Percentiles rank a stretch among this genome's conserved stretches.
Conservation (phyloP, 163 green algal species). For the Trebouxiophyceae sp. region DNA sequence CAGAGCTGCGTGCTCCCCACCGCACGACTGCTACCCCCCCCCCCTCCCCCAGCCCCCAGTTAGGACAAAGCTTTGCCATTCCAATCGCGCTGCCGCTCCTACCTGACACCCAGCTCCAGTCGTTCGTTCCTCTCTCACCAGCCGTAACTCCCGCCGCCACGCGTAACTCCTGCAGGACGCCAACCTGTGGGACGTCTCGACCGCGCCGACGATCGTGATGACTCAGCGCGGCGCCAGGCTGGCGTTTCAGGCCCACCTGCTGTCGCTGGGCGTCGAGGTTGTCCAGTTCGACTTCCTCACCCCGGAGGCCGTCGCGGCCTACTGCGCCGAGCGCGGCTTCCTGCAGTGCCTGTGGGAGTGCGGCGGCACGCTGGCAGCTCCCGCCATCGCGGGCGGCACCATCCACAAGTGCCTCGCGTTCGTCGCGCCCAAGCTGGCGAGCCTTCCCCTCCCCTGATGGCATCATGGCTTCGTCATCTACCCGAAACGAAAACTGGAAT, state of each 20-base stretch:
- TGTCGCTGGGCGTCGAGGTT: constrained; percentile 70
- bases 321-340: constrained; percentile 85
- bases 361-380: constrained; percentile 86
- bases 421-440: constrained; percentile 90
- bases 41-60: no score
- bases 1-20: no score
- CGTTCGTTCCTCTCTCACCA: no score
- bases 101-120: no score
- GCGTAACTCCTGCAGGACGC: constrained; percentile 62
- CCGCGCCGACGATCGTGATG: constrained; percentile 93
- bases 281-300: constrained; percentile 97
- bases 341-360: constrained; percentile 96
- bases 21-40: no score
- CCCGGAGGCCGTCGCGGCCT: constrained; percentile 75
- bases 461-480: no score
- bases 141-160: no score
- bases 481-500: no score
- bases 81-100: no score
- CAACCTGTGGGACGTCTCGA: constrained; percentile 81
- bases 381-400: constrained; percentile 69
- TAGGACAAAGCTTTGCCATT: no score
- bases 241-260: constrained; percentile 62
- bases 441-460: constrained; percentile 1
- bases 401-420: constrained; percentile 97
- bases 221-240: constrained; percentile 78